Conservation (phyloP, 768 basidiomycete species). For the Trametes coccinea region DNA sequence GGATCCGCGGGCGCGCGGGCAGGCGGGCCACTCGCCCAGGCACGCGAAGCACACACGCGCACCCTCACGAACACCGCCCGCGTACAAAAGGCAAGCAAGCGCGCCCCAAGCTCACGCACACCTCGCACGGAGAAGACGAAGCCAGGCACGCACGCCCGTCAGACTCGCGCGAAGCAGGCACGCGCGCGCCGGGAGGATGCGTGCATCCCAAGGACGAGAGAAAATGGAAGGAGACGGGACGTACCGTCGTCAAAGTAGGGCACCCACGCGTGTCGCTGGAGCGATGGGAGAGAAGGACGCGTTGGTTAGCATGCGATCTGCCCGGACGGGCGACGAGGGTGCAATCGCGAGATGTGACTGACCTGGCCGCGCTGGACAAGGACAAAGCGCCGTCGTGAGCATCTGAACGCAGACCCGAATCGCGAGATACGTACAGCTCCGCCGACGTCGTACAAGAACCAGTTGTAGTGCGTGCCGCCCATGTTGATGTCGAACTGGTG, state of each 20-base stretch:
- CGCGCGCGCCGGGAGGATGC: too few species aligned
- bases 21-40: too few species aligned
- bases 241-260: conserved; percentile 84
- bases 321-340: conserved; percentile 6
- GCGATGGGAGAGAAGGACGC: not conserved
- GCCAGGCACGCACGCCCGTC: too few species aligned
- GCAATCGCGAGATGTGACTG: conserved; percentile 26
- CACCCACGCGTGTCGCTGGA: conserved; percentile 75
- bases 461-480: conserved; percentile 63
- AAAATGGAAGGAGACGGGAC: conserved; percentile 24
- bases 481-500: conserved; percentile 70
- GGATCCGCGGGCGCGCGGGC: too few species aligned
- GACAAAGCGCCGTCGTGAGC: not conserved
- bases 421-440: conserved; percentile 60
- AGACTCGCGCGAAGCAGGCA: too few species aligned
- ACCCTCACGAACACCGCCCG: too few species aligned
- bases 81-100: too few species aligned
- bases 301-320: conserved; percentile 7
- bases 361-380: conserved; percentile 59
- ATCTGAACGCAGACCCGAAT: not conserved
- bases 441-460: conserved; percentile 84
- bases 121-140: too few species aligned
- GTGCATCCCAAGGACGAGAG: not conserved
- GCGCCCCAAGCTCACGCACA: too few species aligned
- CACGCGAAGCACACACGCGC: too few species aligned